phyloP scores from a whole-genome alignment of 2,329 filamentous ascomycete species.

The Didymella exigua region DNA sequence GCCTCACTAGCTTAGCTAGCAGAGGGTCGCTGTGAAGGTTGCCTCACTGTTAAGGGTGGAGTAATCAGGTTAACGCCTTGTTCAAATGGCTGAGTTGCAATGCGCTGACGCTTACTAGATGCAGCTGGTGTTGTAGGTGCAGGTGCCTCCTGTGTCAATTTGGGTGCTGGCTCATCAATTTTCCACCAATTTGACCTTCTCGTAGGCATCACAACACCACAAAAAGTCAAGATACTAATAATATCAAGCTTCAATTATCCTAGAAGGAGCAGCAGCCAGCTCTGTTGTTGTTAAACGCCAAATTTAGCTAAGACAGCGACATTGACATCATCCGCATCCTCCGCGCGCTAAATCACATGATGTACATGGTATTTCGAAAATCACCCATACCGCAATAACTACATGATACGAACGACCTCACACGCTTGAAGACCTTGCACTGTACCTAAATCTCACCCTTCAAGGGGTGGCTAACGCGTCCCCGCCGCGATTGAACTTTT shows the following conservation, averaged over 20 bases:
- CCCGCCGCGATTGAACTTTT: conserved; percentile 3
- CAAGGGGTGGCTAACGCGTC: background rate
- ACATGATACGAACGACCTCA: no score
- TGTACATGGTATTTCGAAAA: background rate
- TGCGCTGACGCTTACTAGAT: background rate
- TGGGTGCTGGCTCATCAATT: background rate
- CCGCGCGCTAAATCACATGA: background rate
- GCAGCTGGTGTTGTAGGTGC: background rate
- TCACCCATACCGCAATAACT: no score
- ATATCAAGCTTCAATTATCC: background rate
- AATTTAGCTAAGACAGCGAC: background rate
- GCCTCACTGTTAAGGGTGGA: background rate
- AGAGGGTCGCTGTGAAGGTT: background rate
- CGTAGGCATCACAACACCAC: background rate
- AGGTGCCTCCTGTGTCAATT: background rate
- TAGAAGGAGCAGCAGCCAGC: background rate
- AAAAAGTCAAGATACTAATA: background rate
- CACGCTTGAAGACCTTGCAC: no score
- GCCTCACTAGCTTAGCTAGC: background rate
- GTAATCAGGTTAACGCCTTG: background rate
- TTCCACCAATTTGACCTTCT: background rate
- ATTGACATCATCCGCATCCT: background rate
- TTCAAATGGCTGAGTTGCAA: background rate
- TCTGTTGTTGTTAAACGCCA: background rate
- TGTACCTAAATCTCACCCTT: no score